phyloP scores from a whole-genome alignment of 2,329 filamentous ascomycete genomes.

The Diplodia scrobiculata region DNA sequence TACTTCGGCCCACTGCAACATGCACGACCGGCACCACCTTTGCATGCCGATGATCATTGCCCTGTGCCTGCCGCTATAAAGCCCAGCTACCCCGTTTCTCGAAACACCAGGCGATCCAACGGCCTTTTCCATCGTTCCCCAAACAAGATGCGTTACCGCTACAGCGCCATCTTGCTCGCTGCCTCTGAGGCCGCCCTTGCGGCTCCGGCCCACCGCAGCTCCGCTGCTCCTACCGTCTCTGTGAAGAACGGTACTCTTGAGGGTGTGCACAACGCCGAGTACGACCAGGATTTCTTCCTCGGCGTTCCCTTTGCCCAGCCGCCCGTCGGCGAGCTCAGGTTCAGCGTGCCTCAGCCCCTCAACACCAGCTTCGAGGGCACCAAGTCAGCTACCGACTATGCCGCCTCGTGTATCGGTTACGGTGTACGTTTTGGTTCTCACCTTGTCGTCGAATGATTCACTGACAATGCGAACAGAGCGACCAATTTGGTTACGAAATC shows the following conservation, averaged over 20 bases:
- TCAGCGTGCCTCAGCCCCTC: conserved; percentile 54
- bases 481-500: conserved; percentile 35
- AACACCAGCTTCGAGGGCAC: conserved; percentile 50
- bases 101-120: not conserved
- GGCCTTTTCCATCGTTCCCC: not conserved
- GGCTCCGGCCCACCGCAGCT: not conserved
- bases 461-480: conserved; percentile 14
- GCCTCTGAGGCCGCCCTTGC: conserved; percentile 16
- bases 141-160: conserved; percentile 15
- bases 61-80: conserved; percentile 7
- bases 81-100: not conserved
- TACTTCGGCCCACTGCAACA: conserved; percentile 8
- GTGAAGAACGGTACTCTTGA: conserved; percentile 50
- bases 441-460: not conserved
- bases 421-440: conserved; percentile 32
- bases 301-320: conserved; percentile 61
- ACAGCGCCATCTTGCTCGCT: conserved; percentile 18
- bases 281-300: conserved; percentile 53
- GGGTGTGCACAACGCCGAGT: conserved; percentile 45
- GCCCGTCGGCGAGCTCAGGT: conserved; percentile 57
- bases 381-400: conserved; percentile 47
- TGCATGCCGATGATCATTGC: not conserved
- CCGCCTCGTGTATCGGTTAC: conserved; percentile 48
- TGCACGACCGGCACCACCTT: conserved; percentile 3
- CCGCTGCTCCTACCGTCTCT: conserved; percentile 38